Evolutionary conservation across 345 rosid genomes (phyloP).

Genomic region (Ceriops zippeliana): DNA sequence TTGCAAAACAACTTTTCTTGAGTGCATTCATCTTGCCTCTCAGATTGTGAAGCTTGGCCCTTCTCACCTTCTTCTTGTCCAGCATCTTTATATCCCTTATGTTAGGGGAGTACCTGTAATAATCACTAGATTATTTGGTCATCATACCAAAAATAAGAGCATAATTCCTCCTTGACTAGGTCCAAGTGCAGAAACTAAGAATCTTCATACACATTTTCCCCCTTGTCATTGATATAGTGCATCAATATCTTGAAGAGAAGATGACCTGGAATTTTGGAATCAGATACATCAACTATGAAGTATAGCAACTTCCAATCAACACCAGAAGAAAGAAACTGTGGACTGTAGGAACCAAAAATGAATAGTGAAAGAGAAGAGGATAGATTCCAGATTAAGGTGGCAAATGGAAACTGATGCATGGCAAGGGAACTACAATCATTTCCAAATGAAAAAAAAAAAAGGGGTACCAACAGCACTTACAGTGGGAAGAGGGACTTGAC

Average conservation of each 20-base stretch:
- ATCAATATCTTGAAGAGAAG: no score
- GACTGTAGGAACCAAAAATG: neutral
- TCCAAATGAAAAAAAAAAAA: neutral
- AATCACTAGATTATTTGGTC: neutral
- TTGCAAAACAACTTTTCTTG: slow-evolving; percentile 36
- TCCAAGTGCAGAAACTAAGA: no score
- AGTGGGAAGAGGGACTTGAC: slow-evolving; percentile 82
- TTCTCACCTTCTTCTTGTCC: slow-evolving; percentile 88
- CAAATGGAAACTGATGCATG: neutral
- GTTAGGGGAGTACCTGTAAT: slow-evolving; percentile 86
- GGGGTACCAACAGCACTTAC: slow-evolving; percentile 43
- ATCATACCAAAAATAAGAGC: neutral
- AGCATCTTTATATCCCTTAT: slow-evolving; percentile 86
- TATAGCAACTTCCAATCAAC: no score
- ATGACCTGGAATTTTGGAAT: no score
- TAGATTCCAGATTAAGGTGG: slow-evolving; percentile 1
- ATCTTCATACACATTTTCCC: no score
- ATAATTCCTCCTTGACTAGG: neutral
- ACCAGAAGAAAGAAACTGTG: no score
- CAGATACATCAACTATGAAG: no score
- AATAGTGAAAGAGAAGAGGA: neutral
- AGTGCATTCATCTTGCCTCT: slow-evolving; percentile 91
- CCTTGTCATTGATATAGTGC: no score
- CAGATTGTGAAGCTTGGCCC: slow-evolving; percentile 90
- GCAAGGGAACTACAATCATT: neutral